Percentiles rank a stretch among this genome's conserved stretches.
Evolutionary conservation across 306 rosid genomes (phyloP).

Genomic region (Mimosa bimucronata): DNA sequence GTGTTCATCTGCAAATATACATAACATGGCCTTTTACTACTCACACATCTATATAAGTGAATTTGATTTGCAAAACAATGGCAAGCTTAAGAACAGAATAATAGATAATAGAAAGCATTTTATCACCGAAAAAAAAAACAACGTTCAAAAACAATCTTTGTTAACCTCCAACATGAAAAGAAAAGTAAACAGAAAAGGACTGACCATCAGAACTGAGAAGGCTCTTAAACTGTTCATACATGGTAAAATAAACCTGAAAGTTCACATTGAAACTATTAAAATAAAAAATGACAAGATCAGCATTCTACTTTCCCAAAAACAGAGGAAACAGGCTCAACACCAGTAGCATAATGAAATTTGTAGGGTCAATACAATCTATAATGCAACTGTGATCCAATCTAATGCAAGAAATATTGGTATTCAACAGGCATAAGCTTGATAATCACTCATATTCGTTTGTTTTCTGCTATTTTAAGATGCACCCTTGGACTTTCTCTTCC

Average conservation of each 20-base stretch:
- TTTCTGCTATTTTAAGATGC: constrained; percentile 7
- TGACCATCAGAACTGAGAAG: constrained; percentile 55
- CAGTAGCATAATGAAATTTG: constrained; percentile 15
- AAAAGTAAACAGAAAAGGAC: constrained; percentile 29
- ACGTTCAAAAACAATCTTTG: neutral
- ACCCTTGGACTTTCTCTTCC: constrained; percentile 9
- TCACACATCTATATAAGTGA: constrained; percentile 2
- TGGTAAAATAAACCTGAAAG: constrained; percentile 66
- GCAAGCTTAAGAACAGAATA: constrained; percentile 13
- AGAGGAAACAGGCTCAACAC: neutral
- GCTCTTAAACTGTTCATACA: constrained; percentile 64
- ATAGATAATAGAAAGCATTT: neutral
- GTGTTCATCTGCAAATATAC: constrained; percentile 53
- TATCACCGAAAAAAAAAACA: neutral
- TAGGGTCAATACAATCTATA: constrained; percentile 15
- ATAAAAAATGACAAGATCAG: neutral
- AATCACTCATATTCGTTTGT: constrained; percentile 6
- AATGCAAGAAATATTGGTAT: constrained; percentile 20
- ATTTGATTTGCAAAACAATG: constrained; percentile 20
- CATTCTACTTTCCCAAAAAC: constrained; percentile 9
- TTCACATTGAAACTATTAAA: constrained; percentile 3
- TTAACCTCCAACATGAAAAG: no score
- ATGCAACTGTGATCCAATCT: neutral
- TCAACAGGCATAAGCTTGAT: constrained; percentile 23
- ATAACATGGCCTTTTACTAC: constrained; percentile 38